Percentiles rank a stretch among this genome's conserved stretches.
Evolutionary conservation across 192 early-diverging fungal species (phyloP).

Genomic region (Entrophospora sp.): DNA sequence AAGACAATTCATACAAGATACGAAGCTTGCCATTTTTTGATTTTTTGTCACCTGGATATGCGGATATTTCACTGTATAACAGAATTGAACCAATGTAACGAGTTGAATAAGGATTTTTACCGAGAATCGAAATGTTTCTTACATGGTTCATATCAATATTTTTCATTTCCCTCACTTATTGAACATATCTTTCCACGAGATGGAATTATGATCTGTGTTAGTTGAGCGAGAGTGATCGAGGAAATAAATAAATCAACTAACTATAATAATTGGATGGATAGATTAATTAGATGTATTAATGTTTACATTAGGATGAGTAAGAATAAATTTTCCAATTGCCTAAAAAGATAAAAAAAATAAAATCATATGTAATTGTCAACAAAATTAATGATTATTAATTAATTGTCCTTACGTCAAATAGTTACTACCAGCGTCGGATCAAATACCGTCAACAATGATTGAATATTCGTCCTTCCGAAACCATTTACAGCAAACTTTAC

Average conservation of each 20-base stretch:
- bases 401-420: too few relatives aligned
- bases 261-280: too few relatives aligned
- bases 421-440: slow-evolving; percentile 98
- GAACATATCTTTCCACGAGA: slow-evolving; percentile 92
- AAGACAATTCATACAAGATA: slow-evolving; percentile 93
- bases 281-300: neutral
- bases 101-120: slow-evolving; percentile 79
- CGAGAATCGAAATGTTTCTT: slow-evolving; percentile 86
- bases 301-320: slow-evolving; percentile 88
- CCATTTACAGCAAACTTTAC: slow-evolving; percentile 88
- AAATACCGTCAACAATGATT: slow-evolving; percentile 86
- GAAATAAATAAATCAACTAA: neutral
- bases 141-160: slow-evolving; percentile 81
- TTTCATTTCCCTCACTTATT: slow-evolving; percentile 93
- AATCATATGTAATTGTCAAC: too few relatives aligned
- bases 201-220: too few relatives aligned
- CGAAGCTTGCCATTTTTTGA: slow-evolving; percentile 87
- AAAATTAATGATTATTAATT: too few relatives aligned
- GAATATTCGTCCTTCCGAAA: slow-evolving; percentile 95
- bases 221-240: too few relatives aligned
- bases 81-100: slow-evolving; percentile 96
- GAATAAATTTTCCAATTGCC: slow-evolving; percentile 91
- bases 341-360: neutral
- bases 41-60: slow-evolving; percentile 73
- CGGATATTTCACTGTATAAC: slow-evolving; percentile 84